These are phyloP conservation scores for Prosopis cineraria DNA, from an alignment of 306 rosid species.

Conservation along the genomic window DNA sequence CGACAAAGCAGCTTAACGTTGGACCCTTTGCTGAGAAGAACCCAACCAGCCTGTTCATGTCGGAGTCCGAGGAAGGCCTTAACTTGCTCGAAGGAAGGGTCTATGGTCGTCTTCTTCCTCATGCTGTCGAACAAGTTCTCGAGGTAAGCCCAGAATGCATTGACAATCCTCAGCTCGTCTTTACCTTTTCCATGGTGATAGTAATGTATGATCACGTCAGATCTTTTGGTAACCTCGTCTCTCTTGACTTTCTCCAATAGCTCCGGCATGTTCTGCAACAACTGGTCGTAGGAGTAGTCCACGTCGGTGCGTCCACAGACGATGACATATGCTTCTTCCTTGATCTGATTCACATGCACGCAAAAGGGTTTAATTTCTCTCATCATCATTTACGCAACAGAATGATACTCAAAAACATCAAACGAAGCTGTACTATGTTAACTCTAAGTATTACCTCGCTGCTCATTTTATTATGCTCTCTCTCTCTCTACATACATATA, in stretches of 20 bases:
- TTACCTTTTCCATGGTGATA: constrained; percentile 37
- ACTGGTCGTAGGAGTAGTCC: background rate
- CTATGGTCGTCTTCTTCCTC: constrained; percentile 36
- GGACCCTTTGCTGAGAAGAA: constrained; percentile 45
- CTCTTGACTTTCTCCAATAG: constrained; percentile 32
- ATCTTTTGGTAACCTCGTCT: constrained; percentile 32
- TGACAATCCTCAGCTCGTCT: constrained; percentile 15
- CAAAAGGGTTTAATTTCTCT: too few species aligned
- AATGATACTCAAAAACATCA: too few species aligned
- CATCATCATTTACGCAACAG: too few species aligned
- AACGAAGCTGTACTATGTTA: too few species aligned
- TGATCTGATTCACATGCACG: constrained; percentile 37
- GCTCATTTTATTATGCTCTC: too few species aligned
- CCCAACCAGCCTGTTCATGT: constrained; percentile 40
- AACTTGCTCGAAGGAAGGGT: constrained; percentile 34
- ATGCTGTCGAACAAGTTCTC: constrained; percentile 43
- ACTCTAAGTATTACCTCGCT: too few species aligned
- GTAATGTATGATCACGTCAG: constrained; percentile 38
- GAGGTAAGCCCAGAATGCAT: constrained; percentile 39
- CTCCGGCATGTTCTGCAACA: constrained; percentile 2
- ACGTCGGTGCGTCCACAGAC: constrained; percentile 39
- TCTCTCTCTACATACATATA: too few species aligned
- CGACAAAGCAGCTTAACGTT: constrained; percentile 40
- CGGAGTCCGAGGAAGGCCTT: constrained; percentile 39
- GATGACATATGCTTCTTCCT: constrained; percentile 41